Percentiles rank a stretch among this genome's conserved stretches.
Evolutionary conservation across 2,329 filamentous ascomycete species (phyloP).

Genomic region (Penicillium sp.): DNA sequence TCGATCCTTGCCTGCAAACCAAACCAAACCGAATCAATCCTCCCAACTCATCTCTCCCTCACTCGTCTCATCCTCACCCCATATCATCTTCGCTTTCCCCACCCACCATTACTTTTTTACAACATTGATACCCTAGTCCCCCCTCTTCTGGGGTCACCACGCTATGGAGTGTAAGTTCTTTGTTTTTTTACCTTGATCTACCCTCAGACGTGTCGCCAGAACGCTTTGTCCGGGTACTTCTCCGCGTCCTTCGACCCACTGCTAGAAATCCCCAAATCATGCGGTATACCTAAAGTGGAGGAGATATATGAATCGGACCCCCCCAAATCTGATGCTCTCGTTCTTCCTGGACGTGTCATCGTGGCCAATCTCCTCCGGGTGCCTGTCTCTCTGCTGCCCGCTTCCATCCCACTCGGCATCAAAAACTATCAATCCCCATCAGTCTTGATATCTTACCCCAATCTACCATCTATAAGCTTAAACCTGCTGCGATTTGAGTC

Average conservation of each 20-base stretch:
- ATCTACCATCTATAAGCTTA: conserved; percentile 26
- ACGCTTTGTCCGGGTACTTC: conserved; percentile 39
- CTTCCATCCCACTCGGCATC: conserved; percentile 41
- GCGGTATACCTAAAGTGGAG: conserved; percentile 17
- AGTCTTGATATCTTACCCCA: conserved; percentile 31
- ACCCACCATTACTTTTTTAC: conserved; percentile 31
- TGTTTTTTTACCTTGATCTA: conserved; percentile 32
- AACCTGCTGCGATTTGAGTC: conserved; percentile 30
- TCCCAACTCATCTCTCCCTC: conserved; percentile 37
- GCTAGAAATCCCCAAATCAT: conserved; percentile 28
- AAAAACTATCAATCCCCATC: conserved; percentile 39
- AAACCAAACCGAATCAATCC: conserved; percentile 24
- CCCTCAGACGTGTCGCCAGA: conserved; percentile 31
- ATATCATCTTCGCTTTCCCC: conserved; percentile 11
- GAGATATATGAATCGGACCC: conserved; percentile 12
- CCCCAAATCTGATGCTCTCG: conserved; percentile 16
- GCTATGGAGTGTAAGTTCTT: conserved; percentile 62
- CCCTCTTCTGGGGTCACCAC: conserved; percentile 50
- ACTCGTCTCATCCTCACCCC: conserved; percentile 36
- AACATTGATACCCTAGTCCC: conserved; percentile 35
- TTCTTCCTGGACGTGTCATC: conserved; percentile 23
- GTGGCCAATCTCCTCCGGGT: conserved; percentile 20
- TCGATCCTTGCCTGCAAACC: conserved; percentile 21
- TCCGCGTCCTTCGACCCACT: conserved; percentile 43
- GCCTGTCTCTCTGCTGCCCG: conserved; percentile 27